Evolutionary conservation across 306 rosid genomes (phyloP), one percentile per base, ranked within the genome.

Genomic region (Spatholobus suberectus): DNA sequence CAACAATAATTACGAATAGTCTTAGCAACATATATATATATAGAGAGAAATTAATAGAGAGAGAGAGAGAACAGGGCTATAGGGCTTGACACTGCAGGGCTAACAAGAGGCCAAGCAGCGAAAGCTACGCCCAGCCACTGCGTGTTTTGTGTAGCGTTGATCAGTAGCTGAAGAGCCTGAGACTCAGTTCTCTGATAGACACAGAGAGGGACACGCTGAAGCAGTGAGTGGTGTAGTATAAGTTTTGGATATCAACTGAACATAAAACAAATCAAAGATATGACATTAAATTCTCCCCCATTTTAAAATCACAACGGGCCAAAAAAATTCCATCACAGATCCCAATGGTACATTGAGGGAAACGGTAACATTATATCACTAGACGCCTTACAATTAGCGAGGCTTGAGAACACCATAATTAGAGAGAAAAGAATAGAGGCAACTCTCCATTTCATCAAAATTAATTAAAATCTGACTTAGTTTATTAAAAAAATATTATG

Each of bases 231-330:
- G 6, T 66, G 51, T 41, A 17, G 14, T 38, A 18, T 27, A 78
- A 70, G 86, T 80, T 75, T 52, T 82, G 55, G 81, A 80, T 75
- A 54, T 80, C 70, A 85, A 85, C 83, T 66, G 69, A 79, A 81
- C 93, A 84, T 89, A 83, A 88, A 90, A 90, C 92, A 89, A 86
- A 89, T 85, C 87, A 82, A 79, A 85, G 87, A 89, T 84, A 68
- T 85, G 15, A 4, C 75, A 83, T 87, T 84, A 38, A 83, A 74
- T 58, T 34, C 74, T 23, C 2, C 15, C 8, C 66, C 32, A 32
- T 77, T 75, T 49, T 34, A 0, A 81, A 69, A 26, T 58, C 81
- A 76, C 55, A 69, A 72, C 68, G 70, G 32, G 58, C 85, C 84
- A 63, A 88, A 82, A 78, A 17, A 81, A 29, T 34, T 70, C 49